Conservation (phyloP, 75 land plant species). For the Pinus taeda region DNA sequence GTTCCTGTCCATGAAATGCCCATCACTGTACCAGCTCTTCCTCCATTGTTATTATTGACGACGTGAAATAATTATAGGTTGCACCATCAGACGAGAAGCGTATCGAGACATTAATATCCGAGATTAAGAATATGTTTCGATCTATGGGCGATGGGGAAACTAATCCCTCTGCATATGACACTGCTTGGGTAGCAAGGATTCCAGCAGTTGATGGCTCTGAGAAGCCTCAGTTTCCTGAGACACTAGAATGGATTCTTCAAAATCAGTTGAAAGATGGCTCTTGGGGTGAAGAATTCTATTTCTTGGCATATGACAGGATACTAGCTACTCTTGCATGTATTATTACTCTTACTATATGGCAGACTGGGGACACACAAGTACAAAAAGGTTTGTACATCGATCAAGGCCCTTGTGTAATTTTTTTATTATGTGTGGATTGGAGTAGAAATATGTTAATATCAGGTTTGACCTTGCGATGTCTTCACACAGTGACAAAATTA, state of each 20-base stretch:
- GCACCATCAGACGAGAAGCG: not conserved
- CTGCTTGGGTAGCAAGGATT: constrained; percentile 50
- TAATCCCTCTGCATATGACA: constrained; percentile 36
- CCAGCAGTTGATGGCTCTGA: constrained; percentile 25
- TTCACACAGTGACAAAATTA: not conserved
- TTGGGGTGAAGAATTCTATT: constrained; percentile 39
- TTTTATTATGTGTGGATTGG: too few relatives aligned
- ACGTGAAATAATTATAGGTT: too few relatives aligned
- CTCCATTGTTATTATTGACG: too few relatives aligned
- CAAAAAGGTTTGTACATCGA: constrained; percentile 15
- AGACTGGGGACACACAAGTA: constrained; percentile 16
- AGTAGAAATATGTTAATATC: not conserved
- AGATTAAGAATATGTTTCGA: not conserved
- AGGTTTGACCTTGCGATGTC: not conserved
- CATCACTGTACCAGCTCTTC: too few relatives aligned
- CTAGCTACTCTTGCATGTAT: constrained; percentile 42
- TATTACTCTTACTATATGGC: constrained; percentile 31
- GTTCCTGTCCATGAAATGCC: too few relatives aligned
- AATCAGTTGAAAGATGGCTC: constrained; percentile 58
- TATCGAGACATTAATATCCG: not conserved
- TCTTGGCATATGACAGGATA: constrained; percentile 35
- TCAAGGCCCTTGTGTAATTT: too few relatives aligned
- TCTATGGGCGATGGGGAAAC: not conserved
- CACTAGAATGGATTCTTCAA: constrained; percentile 35
- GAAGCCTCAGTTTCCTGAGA: constrained; percentile 37